phyloP scores from a whole-genome alignment of 164 flowering plant species.

The Platanus orientalis region DNA sequence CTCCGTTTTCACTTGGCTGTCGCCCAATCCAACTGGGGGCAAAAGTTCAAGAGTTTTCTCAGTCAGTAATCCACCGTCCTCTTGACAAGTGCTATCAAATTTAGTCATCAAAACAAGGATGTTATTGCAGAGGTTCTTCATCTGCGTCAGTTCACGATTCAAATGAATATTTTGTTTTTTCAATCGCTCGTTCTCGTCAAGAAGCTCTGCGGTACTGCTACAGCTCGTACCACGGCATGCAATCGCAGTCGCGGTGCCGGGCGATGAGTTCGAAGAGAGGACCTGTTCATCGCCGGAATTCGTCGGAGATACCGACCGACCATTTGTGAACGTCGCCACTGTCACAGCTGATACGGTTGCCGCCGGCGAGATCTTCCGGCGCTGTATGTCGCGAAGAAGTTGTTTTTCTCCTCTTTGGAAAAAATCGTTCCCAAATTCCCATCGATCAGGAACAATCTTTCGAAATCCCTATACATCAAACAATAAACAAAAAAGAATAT shows the following conservation, averaged over 20 bases:
- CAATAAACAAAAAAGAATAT: background rate
- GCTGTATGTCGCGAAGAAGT: slow-evolving; percentile 67
- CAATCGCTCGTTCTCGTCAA: slow-evolving; percentile 58
- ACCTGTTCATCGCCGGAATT: slow-evolving; percentile 63
- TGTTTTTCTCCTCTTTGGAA: slow-evolving; percentile 63
- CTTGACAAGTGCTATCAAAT: slow-evolving; percentile 31
- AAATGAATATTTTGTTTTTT: slow-evolving; percentile 39
- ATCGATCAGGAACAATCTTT: slow-evolving; percentile 75
- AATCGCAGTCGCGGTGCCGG: slow-evolving; percentile 18
- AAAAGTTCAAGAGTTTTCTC: slow-evolving; percentile 27
- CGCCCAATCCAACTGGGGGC: slow-evolving; percentile 14
- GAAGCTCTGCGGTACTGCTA: slow-evolving; percentile 38
- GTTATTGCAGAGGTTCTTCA: slow-evolving; percentile 41
- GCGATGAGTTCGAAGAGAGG: slow-evolving; percentile 52
- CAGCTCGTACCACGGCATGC: slow-evolving; percentile 26
- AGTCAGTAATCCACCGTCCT: slow-evolving; percentile 10
- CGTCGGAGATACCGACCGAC: slow-evolving; percentile 35
- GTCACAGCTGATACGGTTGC: slow-evolving; percentile 6
- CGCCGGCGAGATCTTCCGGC: slow-evolving; percentile 48
- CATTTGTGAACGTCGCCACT: slow-evolving; percentile 13
- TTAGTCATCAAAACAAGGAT: slow-evolving; percentile 39
- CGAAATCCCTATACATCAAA: slow-evolving; percentile 46
- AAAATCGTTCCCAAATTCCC: slow-evolving; percentile 86
- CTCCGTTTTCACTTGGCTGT: slow-evolving; percentile 8
- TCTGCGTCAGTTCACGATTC: slow-evolving; percentile 39